Evolutionary conservation across 1,139 yeast genomes (phyloP).

Genomic region (Tardiomyces blankii): DNA sequence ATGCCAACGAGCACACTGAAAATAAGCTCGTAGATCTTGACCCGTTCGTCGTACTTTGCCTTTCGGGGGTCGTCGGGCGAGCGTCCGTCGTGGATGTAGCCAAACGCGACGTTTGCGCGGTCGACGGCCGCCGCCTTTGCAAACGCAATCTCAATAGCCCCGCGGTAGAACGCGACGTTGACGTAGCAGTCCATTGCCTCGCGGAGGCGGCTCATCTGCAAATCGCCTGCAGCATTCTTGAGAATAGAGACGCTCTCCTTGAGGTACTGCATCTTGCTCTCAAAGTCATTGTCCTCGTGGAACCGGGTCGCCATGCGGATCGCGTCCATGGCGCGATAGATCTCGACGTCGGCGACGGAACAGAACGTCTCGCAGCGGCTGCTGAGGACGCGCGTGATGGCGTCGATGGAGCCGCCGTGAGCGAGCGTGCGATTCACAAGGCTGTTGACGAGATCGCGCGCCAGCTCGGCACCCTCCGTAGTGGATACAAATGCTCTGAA

Average conservation of each 20-base stretch:
- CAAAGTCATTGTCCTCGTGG: slow-evolving; percentile 48
- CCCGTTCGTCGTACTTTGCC: slow-evolving; percentile 36
- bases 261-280: slow-evolving; percentile 57
- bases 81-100: slow-evolving; percentile 41
- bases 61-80: slow-evolving; percentile 38
- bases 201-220: slow-evolving; percentile 68
- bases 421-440: slow-evolving; percentile 80
- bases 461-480: slow-evolving; percentile 45
- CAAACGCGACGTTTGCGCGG: slow-evolving; percentile 43
- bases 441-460: slow-evolving; percentile 80
- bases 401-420: slow-evolving; percentile 89
- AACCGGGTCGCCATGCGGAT: slow-evolving; percentile 76
- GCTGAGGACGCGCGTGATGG: slow-evolving; percentile 78
- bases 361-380: slow-evolving; percentile 94
- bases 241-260: slow-evolving; percentile 66
- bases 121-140: slow-evolving; percentile 66
- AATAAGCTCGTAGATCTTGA: slow-evolving; percentile 56
- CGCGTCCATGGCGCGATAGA: slow-evolving; percentile 89
- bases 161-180: slow-evolving; percentile 66
- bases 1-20: slow-evolving; percentile 45
- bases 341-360: slow-evolving; percentile 84
- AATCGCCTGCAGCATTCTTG: slow-evolving; percentile 68
- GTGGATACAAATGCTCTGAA: slow-evolving; percentile 75
- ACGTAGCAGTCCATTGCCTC: slow-evolving; percentile 74
- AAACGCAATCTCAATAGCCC: slow-evolving; percentile 76